Evolutionary conservation across 2,329 filamentous ascomycete species (phyloP).

Genomic region (Penicillium palitans): DNA sequence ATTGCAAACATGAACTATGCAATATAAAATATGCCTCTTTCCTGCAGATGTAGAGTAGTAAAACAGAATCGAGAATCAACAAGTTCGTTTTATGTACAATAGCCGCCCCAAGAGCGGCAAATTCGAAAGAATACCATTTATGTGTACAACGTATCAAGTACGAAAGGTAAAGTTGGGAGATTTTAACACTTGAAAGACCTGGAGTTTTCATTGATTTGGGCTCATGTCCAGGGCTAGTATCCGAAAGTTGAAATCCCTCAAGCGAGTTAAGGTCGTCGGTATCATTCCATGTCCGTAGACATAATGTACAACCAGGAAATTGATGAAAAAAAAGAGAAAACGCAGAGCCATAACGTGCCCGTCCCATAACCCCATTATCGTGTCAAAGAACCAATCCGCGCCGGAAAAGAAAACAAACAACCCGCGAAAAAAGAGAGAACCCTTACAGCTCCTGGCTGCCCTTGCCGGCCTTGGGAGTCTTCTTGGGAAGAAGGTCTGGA

Average conservation of each 20-base stretch:
- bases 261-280: conserved; percentile 38
- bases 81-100: not conserved
- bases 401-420: conserved; percentile 63
- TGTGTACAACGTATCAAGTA: not conserved
- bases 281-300: conserved; percentile 55
- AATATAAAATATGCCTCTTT: not conserved
- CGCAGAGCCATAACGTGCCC: conserved; percentile 56
- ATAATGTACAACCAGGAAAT: conserved; percentile 63
- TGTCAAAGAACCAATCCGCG: conserved; percentile 67
- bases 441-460: conserved; percentile 90
- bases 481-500: conserved; percentile 96
- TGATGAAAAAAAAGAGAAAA: conserved; percentile 49
- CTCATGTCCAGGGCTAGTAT: conserved; percentile 19
- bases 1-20: conserved; percentile 1
- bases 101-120: not conserved
- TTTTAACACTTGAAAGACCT: conserved; percentile 18
- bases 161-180: not conserved
- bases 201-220: conserved; percentile 31
- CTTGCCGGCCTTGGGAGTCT: conserved; percentile 95
- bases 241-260: conserved; percentile 33
- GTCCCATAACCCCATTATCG: conserved; percentile 74
- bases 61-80: not conserved
- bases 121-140: not conserved
- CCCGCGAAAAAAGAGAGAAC: conserved; percentile 52
- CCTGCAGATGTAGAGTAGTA: not conserved